phyloP scores from a whole-genome alignment of 768 basidiomycete genomes.

The Dioszegia aurantiaca region DNA sequence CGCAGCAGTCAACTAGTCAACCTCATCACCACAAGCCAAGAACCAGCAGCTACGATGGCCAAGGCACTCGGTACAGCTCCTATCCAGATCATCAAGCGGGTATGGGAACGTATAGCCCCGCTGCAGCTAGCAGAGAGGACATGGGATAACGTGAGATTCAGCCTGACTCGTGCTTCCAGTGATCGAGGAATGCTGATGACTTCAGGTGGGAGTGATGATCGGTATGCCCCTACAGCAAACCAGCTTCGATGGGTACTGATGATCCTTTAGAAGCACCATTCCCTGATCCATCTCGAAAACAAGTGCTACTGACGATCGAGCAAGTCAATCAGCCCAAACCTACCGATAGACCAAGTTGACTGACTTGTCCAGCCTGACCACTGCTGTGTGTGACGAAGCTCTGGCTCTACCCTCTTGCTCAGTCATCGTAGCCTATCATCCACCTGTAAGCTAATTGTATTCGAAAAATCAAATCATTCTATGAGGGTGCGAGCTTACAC shows the following conservation, averaged over 20 bases:
- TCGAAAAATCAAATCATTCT: no score
- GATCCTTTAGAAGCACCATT: slow-evolving; percentile 48
- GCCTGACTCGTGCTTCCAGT: neutral
- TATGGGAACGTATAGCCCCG: slow-evolving; percentile 66
- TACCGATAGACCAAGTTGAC: neutral
- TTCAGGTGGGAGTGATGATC: slow-evolving; percentile 69
- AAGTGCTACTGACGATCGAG: slow-evolving; percentile 70
- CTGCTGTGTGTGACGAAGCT: slow-evolving; percentile 51
- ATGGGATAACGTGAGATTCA: slow-evolving; percentile 84
- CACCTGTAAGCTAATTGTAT: slow-evolving; percentile 55
- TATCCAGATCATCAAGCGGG: slow-evolving; percentile 38
- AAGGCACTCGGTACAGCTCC: slow-evolving; percentile 23
- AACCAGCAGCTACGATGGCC: slow-evolving; percentile 10
- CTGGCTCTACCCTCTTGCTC: slow-evolving; percentile 36
- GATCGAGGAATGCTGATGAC: slow-evolving; percentile 6
- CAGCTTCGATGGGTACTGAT: no score
- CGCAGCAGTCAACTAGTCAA: no score
- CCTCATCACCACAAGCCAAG: no score
- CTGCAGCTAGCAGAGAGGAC: slow-evolving; percentile 71
- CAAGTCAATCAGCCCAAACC: slow-evolving; percentile 49
- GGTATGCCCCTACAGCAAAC: slow-evolving; percentile 60
- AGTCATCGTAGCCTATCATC: slow-evolving; percentile 48
- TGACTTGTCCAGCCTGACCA: slow-evolving; percentile 46
- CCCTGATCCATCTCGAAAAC: slow-evolving; percentile 56
- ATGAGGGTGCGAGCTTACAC: slow-evolving; percentile 55